Base-by-base conservation (phyloP, 2,329 filamentous ascomycete species). In the Neonectria hederae region DNA sequence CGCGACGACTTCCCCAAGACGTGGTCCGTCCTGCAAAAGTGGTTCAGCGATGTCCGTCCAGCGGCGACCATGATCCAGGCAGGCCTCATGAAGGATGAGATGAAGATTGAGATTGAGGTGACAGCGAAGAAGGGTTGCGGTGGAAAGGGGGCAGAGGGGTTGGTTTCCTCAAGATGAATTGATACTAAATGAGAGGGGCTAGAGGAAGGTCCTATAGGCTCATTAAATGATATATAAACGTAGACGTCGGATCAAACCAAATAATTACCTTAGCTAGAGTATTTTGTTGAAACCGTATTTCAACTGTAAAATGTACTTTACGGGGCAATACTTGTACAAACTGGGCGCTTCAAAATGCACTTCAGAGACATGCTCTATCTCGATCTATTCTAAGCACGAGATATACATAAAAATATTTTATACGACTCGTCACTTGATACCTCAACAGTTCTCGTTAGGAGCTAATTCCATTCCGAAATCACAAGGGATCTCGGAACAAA, bases 31-130 rank as follows among this genome's bases (percentile, higher is more conserved):
- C 71, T 87, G 67, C 77, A 78, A 65, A 81, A 79, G 67, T 86
- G 82, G 81, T 77, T 87, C 53, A 83, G 83, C 7, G 73, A 80
- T 3, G 80, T 83, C n/a, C 75, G 80, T 32, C 84, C 85, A 1
- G 84, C 84, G 24, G 84, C 84, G 21, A 87, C 83, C 1, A 87
- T 87, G 84, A 72, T 86, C 0, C 81, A 85, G 72, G 80, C 83
- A 0, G 80, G 75, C 10, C 67, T 87, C 61, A 83, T 86, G 82
- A 82, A 84, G 69, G 83, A 85, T 38, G 78, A 80, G 67, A 80
- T 80, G 78, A 79, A 76, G 72, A 78, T 82, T 68, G 80, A 82
- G 69, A 81, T 82, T 49, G 80, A 82, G 57, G 80, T 81, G 9
- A 82, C 80, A 5, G 80, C 80, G 0, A 77, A 72, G 62, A 79